Conservation (phyloP, 306 rosid genomes). For the Fagus crenata region DNA sequence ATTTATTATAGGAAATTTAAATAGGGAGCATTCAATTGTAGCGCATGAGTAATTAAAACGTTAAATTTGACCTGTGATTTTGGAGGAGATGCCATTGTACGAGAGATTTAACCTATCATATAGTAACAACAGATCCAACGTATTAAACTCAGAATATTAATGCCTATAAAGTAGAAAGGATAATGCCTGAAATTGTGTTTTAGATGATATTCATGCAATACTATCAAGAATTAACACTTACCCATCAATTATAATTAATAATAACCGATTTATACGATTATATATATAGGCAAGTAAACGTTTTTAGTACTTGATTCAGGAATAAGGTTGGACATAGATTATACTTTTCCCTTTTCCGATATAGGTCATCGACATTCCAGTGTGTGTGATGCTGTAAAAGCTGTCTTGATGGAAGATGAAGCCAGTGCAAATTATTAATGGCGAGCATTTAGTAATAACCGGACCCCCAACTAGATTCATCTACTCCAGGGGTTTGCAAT, state of each 20-base stretch:
- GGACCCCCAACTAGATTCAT: not conserved
- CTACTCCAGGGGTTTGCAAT: not conserved
- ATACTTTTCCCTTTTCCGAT: not conserved
- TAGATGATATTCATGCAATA: not conserved
- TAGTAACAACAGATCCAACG: no score
- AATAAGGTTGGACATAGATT: not conserved
- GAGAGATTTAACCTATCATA: no score
- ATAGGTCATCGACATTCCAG: not conserved
- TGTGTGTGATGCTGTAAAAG: not conserved
- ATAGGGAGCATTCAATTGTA: no score
- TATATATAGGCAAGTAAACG: not conserved
- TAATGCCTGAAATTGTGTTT: not conserved
- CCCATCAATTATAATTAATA: no score
- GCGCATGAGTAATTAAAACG: no score
- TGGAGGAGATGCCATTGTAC: no score
- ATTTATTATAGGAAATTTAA: no score
- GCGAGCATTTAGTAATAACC: not conserved
- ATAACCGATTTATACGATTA: not conserved
- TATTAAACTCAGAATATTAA: no score
- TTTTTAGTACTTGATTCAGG: not conserved
- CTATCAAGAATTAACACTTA: not conserved
- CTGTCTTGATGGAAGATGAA: not conserved
- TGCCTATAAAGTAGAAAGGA: not conserved
- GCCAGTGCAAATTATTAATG: conserved; percentile 1
- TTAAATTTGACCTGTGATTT: no score